A percentile compares a stretch with the other conserved stretches of the same genome.
Evolutionary conservation across 345 rosid genomes (phyloP).

Genomic region (Gossypium ekmanianum): DNA sequence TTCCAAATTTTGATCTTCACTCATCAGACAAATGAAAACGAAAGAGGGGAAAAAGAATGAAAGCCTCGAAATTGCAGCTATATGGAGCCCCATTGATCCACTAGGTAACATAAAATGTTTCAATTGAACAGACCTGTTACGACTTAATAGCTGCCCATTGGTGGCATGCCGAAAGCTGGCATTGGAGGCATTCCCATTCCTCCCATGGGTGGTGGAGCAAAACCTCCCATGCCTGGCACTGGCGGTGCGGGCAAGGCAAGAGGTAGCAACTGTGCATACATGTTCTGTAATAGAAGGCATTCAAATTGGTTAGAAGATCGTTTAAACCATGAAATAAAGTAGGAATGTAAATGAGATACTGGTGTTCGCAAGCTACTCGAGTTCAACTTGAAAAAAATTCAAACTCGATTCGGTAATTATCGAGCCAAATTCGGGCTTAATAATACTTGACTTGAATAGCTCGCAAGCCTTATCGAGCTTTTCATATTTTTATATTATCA

Average conservation of each 20-base stretch:
- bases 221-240: constrained; percentile 50
- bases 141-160: constrained; percentile 52
- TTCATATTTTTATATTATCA: too few relatives aligned
- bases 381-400: too few relatives aligned
- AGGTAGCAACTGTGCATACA: constrained; percentile 70
- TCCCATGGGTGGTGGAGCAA: constrained; percentile 37
- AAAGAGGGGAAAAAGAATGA: not conserved
- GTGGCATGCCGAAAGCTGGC: constrained; percentile 74
- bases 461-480: too few relatives aligned
- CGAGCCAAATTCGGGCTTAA: too few relatives aligned
- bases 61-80: constrained; percentile 21
- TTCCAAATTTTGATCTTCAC: constrained; percentile 23
- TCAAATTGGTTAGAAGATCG: not conserved
- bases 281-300: constrained; percentile 40
- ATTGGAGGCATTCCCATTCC: constrained; percentile 72
- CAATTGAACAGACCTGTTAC: not conserved
- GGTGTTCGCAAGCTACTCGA: too few relatives aligned
- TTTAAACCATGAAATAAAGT: not conserved
- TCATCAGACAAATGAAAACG: constrained; percentile 19
- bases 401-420: too few relatives aligned
- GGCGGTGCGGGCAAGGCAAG: constrained; percentile 77
- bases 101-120: not conserved
- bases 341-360: not conserved
- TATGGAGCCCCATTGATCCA: not conserved
- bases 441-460: too few relatives aligned